Evolutionary conservation across 1,284 basidiomycete genomes (phyloP), one percentile per base, ranked within the genome.

Genomic region (Wallemia mellicola): DNA sequence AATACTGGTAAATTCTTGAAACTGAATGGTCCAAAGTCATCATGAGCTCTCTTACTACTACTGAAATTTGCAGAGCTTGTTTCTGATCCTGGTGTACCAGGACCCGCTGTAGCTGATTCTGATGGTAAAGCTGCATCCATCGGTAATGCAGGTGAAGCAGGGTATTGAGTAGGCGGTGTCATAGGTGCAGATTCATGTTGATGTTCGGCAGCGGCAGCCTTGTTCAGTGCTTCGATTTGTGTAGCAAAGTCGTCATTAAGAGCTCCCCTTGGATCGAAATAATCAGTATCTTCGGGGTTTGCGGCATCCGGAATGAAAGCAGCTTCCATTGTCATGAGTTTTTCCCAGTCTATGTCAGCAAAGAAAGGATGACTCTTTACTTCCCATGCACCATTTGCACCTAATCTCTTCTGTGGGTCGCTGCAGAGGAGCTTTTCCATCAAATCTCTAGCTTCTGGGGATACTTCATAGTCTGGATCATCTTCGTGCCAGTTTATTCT

Each of bases 201-300:
- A 11, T 48, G 38, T 5, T 48, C 38, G 9, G 28, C 54, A 24
- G 28, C 38, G 9, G 28, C 54, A 24, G 28, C 57, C 27, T 54
- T 59, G n/a, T 57, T 56, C 14, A 55, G 38, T n/a, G 38, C 38
- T 28, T 55, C 28, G 59, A 28, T 24, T 59, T 86, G 83, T 61
- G 88, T 86, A 58, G 85, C 81, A 74, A 92, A 89, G 38, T 88
- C 73, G 68, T 89, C 85, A 33, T 83, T 78, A 57, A 86, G 79
- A 19, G 86, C 86, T 24, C 94, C 94, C 27, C 94, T 82, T 61
- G 88, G 79, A 71, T 99, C 94, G 66, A 99, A 99, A 73, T 99
- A 99, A 69, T 98, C 94, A 15, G 94, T 99, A 25, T 87, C 94
- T 71, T 96, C 92, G 0, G 89, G 88, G 69, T 98, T 92, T 9